Conservation (phyloP, 2,329 filamentous ascomycete genomes). For the Coccinonectria pachysandricola region DNA sequence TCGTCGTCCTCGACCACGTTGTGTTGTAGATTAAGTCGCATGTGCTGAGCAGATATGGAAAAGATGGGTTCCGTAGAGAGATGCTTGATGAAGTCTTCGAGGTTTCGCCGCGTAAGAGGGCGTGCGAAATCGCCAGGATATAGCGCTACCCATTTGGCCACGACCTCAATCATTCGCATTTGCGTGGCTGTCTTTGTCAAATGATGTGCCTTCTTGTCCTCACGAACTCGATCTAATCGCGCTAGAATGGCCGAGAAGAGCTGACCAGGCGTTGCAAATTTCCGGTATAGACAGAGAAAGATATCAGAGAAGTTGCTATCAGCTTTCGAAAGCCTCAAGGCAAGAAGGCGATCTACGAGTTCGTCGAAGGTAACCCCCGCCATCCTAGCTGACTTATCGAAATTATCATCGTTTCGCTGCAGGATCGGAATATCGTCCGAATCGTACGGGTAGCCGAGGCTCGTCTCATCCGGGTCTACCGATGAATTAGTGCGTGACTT, state of each 20-base stretch:
- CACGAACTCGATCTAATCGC: constrained; percentile 60
- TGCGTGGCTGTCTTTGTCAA: constrained; percentile 73
- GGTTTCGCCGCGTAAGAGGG: constrained; percentile 56
- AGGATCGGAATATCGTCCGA: constrained; percentile 59
- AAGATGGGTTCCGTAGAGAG: constrained; percentile 75
- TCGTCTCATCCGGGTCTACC: constrained; percentile 60
- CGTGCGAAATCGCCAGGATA: constrained; percentile 93
- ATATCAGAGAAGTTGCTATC: constrained; percentile 82
- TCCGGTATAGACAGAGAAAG: constrained; percentile 87
- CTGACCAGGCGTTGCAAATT: constrained; percentile 74
- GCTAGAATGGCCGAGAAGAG: constrained; percentile 70
- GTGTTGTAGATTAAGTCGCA: constrained; percentile 65
- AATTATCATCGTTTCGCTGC: constrained; percentile 55
- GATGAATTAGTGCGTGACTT: constrained; percentile 43
- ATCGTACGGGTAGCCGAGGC: constrained; percentile 53
- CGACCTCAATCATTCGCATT: constrained; percentile 69
- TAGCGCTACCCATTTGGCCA: constrained; percentile 79
- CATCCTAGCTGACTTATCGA: constrained; percentile 37
- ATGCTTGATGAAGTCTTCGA: constrained; percentile 65
- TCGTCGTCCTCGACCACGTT: constrained; percentile 79
- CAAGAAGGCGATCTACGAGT: constrained; percentile 76
- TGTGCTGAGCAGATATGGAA: constrained; percentile 74
- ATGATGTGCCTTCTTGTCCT: constrained; percentile 55
- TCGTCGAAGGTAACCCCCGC: constrained; percentile 54
- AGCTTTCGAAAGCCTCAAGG: constrained; percentile 71